These are phyloP conservation scores for Nemania bipapillata DNA, from an alignment of 2,329 filamentous ascomycete species.

Conservation along the genomic window DNA sequence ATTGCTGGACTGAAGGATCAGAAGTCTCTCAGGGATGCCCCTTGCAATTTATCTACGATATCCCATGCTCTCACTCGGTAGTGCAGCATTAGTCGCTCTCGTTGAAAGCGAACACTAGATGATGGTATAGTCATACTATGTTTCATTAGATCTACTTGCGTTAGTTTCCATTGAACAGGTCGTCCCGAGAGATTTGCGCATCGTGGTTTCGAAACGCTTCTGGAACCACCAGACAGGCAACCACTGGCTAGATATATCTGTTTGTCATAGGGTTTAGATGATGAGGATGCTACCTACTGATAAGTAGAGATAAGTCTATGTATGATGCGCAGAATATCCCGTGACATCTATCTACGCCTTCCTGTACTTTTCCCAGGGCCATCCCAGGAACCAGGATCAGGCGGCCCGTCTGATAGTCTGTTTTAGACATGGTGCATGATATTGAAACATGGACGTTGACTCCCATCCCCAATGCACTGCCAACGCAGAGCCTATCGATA, in stretches of 20 bases:
- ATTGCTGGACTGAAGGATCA: neutral
- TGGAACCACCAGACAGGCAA: neutral
- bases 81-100: conserved; percentile 2
- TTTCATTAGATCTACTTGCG: conserved; percentile 29
- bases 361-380: neutral
- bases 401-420: neutral
- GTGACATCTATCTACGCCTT: neutral
- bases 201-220: neutral
- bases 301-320: neutral
- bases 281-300: neutral
- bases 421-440: conserved; percentile 8
- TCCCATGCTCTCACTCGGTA: conserved; percentile 6
- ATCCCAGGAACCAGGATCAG: neutral
- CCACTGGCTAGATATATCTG: neutral
- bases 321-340: neutral
- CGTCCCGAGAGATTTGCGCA: neutral
- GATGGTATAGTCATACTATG: neutral
- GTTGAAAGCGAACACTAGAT: neutral
- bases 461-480: neutral
- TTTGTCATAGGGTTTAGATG: neutral
- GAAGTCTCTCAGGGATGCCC: conserved; percentile 19
- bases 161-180: conserved; percentile 13
- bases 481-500: neutral
- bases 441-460: neutral
- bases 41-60: neutral